A percentile compares a stretch with the other conserved stretches of the same genome.
phyloP scores from a whole-genome alignment of 129 eudicot species.

The Lonicera japonica region DNA sequence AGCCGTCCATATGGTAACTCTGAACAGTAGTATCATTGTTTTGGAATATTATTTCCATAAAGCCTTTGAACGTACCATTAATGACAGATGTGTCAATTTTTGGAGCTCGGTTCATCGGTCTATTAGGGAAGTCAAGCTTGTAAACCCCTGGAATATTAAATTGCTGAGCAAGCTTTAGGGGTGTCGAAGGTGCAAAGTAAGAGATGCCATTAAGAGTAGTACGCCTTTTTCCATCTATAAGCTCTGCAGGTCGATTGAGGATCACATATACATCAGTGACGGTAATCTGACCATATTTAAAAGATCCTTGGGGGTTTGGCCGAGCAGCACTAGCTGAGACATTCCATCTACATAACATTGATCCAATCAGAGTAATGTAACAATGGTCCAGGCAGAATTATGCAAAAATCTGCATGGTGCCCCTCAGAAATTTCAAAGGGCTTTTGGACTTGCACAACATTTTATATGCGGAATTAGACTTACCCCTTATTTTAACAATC shows the following conservation, averaged over 20 bases:
- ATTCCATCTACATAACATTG: slow-evolving; percentile 51
- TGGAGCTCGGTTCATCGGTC: slow-evolving; percentile 78
- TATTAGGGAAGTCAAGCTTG: slow-evolving; percentile 89
- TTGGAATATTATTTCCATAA: slow-evolving; percentile 85
- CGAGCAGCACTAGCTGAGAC: slow-evolving; percentile 94
- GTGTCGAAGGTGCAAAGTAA: slow-evolving; percentile 75
- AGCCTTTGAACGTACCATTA: slow-evolving; percentile 70
- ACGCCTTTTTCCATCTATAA: slow-evolving; percentile 69
- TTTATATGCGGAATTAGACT: too few relatives aligned
- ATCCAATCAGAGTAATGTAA: neutral
- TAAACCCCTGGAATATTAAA: slow-evolving; percentile 68
- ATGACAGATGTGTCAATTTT: slow-evolving; percentile 77
- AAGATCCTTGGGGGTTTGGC: slow-evolving; percentile 98
- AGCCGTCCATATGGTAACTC: slow-evolving; percentile 93
- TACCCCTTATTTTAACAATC: too few relatives aligned
- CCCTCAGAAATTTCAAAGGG: too few relatives aligned
- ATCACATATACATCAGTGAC: slow-evolving; percentile 84
- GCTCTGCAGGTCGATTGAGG: slow-evolving; percentile 75
- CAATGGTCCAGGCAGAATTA: neutral
- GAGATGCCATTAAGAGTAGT: slow-evolving; percentile 88
- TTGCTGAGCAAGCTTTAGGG: slow-evolving; percentile 89
- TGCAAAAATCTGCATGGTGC: neutral
- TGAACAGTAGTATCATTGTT: slow-evolving; percentile 72
- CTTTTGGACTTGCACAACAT: too few relatives aligned
- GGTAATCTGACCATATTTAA: slow-evolving; percentile 88